Evolutionary conservation across 495 filamentous ascomycete genomes (phyloP).

Genomic region (Neurospora sp.): DNA sequence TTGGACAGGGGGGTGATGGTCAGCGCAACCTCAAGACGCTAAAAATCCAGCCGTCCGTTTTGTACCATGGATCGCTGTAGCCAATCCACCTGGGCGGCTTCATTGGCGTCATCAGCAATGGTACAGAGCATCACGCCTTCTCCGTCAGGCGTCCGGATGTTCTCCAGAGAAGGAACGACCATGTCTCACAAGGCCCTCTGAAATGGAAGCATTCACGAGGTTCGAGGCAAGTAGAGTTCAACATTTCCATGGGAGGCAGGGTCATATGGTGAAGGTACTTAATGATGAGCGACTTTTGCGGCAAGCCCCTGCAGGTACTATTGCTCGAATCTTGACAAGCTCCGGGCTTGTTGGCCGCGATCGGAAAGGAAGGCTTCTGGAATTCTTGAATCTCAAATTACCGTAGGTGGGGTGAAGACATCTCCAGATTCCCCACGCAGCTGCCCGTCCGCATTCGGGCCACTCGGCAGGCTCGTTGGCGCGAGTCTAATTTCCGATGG

Average conservation of each 20-base stretch:
- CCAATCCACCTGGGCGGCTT: neutral
- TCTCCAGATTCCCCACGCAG: neutral
- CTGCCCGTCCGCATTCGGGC: neutral
- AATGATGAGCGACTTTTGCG: neutral
- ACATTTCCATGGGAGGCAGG: neutral
- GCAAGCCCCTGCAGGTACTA: neutral
- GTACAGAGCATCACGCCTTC: neutral
- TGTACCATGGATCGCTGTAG: neutral
- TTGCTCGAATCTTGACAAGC: neutral
- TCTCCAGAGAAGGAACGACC: neutral
- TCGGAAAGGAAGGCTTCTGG: neutral
- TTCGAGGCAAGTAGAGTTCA: neutral
- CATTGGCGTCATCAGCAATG: neutral
- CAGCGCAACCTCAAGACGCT: neutral
- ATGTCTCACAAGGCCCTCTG: neutral
- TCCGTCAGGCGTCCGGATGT: neutral
- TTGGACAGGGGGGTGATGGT: neutral
- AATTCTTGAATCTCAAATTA: neutral
- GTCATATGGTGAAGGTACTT: neutral
- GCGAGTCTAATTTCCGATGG: neutral
- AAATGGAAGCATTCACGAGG: neutral
- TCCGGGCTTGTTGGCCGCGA: neutral
- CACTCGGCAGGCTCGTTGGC: neutral
- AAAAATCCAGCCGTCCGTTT: neutral
- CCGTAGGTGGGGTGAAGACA: neutral